Base-by-base conservation (phyloP, 2,329 filamentous ascomycete genomes). In the Venturiaceae sp. region DNA sequence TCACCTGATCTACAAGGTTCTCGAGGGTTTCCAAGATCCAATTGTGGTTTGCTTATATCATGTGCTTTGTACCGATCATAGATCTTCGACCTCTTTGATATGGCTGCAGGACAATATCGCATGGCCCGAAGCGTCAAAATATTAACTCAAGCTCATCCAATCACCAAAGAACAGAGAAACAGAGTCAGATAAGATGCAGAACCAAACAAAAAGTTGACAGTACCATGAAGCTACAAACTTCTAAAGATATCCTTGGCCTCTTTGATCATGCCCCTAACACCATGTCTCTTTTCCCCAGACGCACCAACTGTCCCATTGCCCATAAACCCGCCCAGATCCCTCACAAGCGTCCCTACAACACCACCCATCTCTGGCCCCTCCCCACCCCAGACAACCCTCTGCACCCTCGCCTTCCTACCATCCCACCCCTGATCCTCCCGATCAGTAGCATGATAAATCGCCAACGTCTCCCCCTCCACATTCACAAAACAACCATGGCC, bases 381-480 rank as follows among this genome's bases (percentile, higher is more conserved):
- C 1, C 64, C 47, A 2, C 60, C 65, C 62, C 68, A 73, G 11
- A 60, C 39, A 13, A 78, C 73, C 47, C 74, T 68, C 68, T 77
- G 76, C 60, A 74, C 65, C 23, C 75, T 67, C 55, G 73, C 75
- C 62, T 73, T 76, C 19, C 75, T 60, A 6, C 73, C 72, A n/a
- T 71, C 69, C 72, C 73, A 76, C 0, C 75, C 75, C 33, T 76
- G 75, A 2, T 62, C 67, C 58, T 71, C 71, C 26, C 61, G 65
- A 63, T 77, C 75, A 1, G 75, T 77, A 0, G 74, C 75, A 62
- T 78, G 75, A 61, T 76, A 78, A 1, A 77, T 67, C 7, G 67
- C 71, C 61, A 75, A 69, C 1, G 73, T 71, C 59, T 77, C 74
- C n/a, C 67, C 65, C 0, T 69, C 32, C 64, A 67, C 8, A 33